Base-by-base conservation (phyloP, 2,329 filamentous ascomycete genomes). In the Clonostachys sp. region DNA sequence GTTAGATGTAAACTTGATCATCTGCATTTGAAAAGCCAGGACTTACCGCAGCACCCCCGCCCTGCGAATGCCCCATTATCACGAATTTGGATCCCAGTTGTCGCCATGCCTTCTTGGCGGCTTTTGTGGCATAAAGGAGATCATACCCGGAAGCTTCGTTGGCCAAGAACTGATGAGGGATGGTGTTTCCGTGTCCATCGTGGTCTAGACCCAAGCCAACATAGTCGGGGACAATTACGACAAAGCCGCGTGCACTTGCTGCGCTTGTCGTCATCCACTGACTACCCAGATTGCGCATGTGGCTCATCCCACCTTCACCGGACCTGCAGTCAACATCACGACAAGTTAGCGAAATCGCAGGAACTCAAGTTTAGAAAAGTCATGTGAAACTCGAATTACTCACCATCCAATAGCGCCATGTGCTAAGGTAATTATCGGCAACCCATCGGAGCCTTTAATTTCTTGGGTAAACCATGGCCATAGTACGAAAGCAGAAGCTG, bases 21-120 rank as follows among this genome's bases (percentile, higher is more conserved):
- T 30, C 24, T 30, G 24, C 24, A 30, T 30, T 30, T 30, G 24
- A 30, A 10, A 30, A 30, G 24, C 24, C 3, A 10, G 24, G 10
- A 30, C 24, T 30, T 30, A 30, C 24, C 0, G 67, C 67, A 2
- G 62, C 63, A 0, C 61, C 64, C 8, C 71, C 73, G 9, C 74
- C 74, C 53, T 77, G 70, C 8, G 65, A 72, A 45, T 75, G 71
- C 2, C 73, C 73, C 50, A 71, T 62, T 14, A 65, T 60, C 4
- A 74, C 70, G 42, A 72, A 78, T 1, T 64, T 54, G 1, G 49
- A 3, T 50, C 59, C 0, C 71, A 55, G 0, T 57, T 52, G 2
- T 56, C 52, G 0, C 63, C 53, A 78, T 0, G 69, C 68, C 10
- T 48, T 51, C 16, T 60, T 61, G 0, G 71, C 68, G 2, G 75